A percentile compares a stretch with the other conserved stretches of the same genome.
Conservation (phyloP, 768 basidiomycete species). For the Pleurotus eryngii region DNA sequence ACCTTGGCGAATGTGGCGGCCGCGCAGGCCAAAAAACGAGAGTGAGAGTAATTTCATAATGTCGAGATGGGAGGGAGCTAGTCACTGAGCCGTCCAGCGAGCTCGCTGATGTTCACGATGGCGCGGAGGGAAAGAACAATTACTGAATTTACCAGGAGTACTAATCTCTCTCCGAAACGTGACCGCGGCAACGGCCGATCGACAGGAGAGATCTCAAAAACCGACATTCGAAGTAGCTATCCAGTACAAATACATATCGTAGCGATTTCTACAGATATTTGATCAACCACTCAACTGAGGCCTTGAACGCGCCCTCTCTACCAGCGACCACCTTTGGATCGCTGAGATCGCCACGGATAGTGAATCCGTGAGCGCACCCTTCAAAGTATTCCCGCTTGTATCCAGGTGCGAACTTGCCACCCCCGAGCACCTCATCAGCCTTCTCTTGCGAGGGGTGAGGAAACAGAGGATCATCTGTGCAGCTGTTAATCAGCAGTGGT, state of each 20-base stretch:
- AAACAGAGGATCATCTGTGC: constrained; percentile 51
- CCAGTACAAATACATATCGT: no score
- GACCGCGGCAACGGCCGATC: no score
- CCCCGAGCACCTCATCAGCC: constrained; percentile 50
- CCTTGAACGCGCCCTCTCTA: constrained; percentile 62
- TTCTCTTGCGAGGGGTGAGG: constrained; percentile 37
- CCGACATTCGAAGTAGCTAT: no score
- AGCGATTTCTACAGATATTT: constrained; percentile 22
- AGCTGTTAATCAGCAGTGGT: constrained; percentile 69
- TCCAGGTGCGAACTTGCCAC: constrained; percentile 41
- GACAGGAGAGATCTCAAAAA: no score
- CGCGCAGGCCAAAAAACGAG: constrained; percentile 35
- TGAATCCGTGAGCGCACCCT: constrained; percentile 53
- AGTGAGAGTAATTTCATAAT: constrained; percentile 68
- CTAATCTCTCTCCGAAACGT: no score
- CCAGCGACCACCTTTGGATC: constrained; percentile 54
- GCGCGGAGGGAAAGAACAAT: constrained; percentile 10
- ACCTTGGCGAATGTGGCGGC: constrained; percentile 35
- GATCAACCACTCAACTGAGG: constrained; percentile 52
- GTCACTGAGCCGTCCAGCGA: constrained; percentile 56
- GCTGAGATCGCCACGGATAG: constrained; percentile 45
- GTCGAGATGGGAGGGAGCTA: constrained; percentile 45
- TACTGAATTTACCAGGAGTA: not conserved
- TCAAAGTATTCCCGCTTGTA: constrained; percentile 48
- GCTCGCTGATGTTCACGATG: constrained; percentile 28